Conservation (phyloP, 2,329 filamentous ascomycete species). For the Cadophora sp. region DNA sequence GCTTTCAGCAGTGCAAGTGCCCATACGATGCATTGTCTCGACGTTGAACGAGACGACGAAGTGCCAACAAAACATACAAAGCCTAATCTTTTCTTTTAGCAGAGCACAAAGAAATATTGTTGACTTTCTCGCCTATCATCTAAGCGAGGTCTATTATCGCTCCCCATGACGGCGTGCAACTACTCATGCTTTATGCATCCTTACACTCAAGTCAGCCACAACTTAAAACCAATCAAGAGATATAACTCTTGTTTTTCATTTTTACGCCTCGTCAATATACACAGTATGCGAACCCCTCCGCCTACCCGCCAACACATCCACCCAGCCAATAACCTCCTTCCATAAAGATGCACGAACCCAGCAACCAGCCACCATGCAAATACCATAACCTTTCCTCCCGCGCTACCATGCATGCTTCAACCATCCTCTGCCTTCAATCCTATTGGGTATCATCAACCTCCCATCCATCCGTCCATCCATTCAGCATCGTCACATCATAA, state of each 20-base stretch:
- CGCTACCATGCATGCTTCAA: conserved; percentile 2
- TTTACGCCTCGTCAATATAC: conserved; percentile 9
- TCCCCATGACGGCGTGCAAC: neutral
- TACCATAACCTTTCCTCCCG: neutral
- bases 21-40: too few relatives aligned
- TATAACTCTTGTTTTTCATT: neutral
- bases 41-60: too few relatives aligned
- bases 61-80: neutral
- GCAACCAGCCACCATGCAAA: conserved; percentile 7
- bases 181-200: neutral
- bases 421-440: neutral
- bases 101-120: neutral
- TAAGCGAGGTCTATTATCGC: neutral
- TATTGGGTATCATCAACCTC: conserved; percentile 11
- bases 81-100: neutral
- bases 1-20: neutral
- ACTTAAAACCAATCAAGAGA: neutral
- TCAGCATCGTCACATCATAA: conserved; percentile 15
- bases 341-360: neutral
- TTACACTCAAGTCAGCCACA: neutral
- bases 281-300: conserved; percentile 4
- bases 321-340: neutral
- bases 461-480: neutral
- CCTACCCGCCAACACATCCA: neutral
- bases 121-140: neutral